Base-by-base conservation (phyloP, 495 filamentous ascomycete species). In the Hypoxylon fragiforme region DNA sequence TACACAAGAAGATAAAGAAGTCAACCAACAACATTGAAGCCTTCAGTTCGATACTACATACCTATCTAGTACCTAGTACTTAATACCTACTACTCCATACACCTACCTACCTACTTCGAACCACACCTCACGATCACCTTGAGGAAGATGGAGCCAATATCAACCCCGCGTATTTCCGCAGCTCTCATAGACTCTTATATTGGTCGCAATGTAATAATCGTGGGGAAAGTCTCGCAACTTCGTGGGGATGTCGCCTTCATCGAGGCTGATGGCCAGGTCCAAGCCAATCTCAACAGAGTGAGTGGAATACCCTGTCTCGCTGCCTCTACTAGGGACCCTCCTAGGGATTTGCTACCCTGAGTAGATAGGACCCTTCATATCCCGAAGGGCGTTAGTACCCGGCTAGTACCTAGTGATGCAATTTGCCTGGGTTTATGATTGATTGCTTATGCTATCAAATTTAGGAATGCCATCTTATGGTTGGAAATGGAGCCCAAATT, bases 401-500 rank as follows among this genome's bases (percentile, higher is more conserved):
- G 14, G 18, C 38, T 46, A 31, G 16, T 15, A 35, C 21, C 14
- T 16, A 30, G 3, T 19, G 13, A 43, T 37, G 21, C 31, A 20
- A 37, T 41, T 12, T 35, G 6, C 5, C 5, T 54, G 34, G 19
- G 52, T 49, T 57, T 9, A 4, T 9, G 24, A 9, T 9, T 28
- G 9, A 46, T 66, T 45, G n/a, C 37, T 22, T 44, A 42, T 57
- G 15, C 50, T 52, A 55, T 21, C 49, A 20, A 19, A 19, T 19
- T 5, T 34, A 91, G 79, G 92, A 96, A 55, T 80, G 82, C 24
- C 89, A 95, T 68, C 73, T 97, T 31, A 77, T 82, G 42, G 77
- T 89, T 66, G 86, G 88, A 43, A 90, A 89, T 68, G 81, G 88
- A 36, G 85, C 88, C 13, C 95, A 98, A 73, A 73, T 98, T 52